A percentile compares a stretch with the other conserved stretches of the same genome.
These are phyloP conservation scores for Gossypium herbaceum DNA, from an alignment of 345 rosid genomes.

Conservation along the genomic window DNA sequence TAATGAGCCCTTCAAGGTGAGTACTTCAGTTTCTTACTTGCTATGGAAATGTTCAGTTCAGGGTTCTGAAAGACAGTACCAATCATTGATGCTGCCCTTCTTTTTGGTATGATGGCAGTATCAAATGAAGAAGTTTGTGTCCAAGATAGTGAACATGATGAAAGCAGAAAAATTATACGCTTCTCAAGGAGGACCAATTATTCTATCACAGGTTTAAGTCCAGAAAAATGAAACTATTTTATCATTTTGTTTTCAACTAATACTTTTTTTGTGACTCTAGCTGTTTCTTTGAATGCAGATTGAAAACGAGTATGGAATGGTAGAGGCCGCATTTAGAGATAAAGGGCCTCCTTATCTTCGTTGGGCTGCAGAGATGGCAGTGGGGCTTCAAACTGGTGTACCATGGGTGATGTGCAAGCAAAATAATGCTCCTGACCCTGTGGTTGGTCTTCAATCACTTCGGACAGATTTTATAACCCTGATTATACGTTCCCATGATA, in stretches of 20 bases:
- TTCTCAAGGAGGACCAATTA: constrained; percentile 90
- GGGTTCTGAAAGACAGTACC: neutral
- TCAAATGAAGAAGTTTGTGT: constrained; percentile 55
- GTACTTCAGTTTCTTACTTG: constrained; percentile 10
- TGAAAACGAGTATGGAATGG: constrained; percentile 72
- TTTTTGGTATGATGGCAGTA: constrained; percentile 34
- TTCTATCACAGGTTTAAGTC: constrained; percentile 64
- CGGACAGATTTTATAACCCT: neutral
- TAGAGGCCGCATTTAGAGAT: constrained; percentile 46
- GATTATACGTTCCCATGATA: neutral
- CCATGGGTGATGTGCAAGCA: constrained; percentile 98
- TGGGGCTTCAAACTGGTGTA: constrained; percentile 66
- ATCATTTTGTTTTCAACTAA: neutral
- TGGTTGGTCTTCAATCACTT: constrained; percentile 42
- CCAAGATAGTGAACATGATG: constrained; percentile 64
- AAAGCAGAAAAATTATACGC: constrained; percentile 57
- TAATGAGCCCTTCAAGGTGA: constrained; percentile 80
- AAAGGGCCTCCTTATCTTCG: constrained; percentile 55
- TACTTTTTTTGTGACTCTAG: neutral
- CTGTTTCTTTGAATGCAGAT: constrained; percentile 32
- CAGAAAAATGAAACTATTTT: neutral
- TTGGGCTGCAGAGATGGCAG: constrained; percentile 79
- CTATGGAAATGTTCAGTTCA: neutral
- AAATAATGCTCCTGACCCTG: constrained; percentile 76
- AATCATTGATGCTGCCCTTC: neutral